A percentile compares a stretch with the other conserved stretches of the same genome.
Evolutionary conservation across 768 basidiomycete species (phyloP).

Genomic region (Symmetrospora coprosmae): DNA sequence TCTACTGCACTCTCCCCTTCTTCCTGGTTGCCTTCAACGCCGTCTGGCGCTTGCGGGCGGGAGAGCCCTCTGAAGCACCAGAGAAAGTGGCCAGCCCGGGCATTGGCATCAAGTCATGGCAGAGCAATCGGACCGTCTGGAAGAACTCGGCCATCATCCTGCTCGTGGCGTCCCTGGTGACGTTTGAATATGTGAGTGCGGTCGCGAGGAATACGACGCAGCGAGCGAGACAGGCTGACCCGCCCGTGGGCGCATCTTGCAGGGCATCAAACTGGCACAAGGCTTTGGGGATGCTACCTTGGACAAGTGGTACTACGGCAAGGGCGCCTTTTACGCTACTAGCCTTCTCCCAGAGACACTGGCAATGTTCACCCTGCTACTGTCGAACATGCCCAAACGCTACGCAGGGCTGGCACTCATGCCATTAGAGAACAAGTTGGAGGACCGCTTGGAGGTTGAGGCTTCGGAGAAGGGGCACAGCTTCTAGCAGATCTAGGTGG

Average conservation of each 20-base stretch:
- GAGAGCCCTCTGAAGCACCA: not conserved
- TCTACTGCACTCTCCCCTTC: slow-evolving; percentile 15
- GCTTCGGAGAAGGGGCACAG: no score
- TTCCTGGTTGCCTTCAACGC: slow-evolving; percentile 11
- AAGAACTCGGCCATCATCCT: slow-evolving; percentile 10
- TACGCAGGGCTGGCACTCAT: not conserved
- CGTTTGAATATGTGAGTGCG: slow-evolving; percentile 12
- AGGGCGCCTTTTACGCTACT: slow-evolving; percentile 3
- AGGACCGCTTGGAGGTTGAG: no score
- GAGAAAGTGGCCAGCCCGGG: not conserved
- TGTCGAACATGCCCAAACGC: slow-evolving; percentile 3
- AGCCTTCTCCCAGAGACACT: not conserved
- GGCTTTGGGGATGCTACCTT: not conserved
- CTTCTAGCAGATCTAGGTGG: no score
- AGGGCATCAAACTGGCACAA: slow-evolving; percentile 17
- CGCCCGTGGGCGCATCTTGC: not conserved
- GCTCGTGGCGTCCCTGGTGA: not conserved
- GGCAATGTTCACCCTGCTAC: not conserved
- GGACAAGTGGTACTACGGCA: slow-evolving; percentile 2
- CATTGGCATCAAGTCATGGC: not conserved
- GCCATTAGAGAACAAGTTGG: not conserved
- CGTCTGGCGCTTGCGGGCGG: not conserved
- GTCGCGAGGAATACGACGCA: not conserved
- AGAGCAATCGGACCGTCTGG: slow-evolving; percentile 3
- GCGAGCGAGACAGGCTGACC: not conserved